These are phyloP conservation scores for Raphanus hybrid DNA, from an alignment of 441 rosid genomes.

Conservation along the genomic window DNA sequence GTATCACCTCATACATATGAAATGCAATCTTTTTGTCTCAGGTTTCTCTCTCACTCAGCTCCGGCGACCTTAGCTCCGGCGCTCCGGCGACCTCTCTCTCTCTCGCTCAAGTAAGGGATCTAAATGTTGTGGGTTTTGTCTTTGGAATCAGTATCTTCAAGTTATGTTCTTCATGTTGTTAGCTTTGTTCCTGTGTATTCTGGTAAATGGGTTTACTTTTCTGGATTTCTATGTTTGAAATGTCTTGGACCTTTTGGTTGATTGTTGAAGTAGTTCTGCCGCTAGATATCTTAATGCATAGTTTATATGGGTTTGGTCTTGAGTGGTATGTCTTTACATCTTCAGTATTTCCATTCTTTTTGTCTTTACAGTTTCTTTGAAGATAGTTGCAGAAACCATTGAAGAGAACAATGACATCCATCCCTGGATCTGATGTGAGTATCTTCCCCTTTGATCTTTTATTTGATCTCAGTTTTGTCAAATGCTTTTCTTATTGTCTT, in stretches of 20 bases:
- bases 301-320: neutral
- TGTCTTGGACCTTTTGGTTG: slow-evolving; percentile 3
- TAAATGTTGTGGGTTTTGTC: neutral
- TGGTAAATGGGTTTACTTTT: no score
- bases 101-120: neutral
- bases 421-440: neutral
- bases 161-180: neutral
- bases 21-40: no score
- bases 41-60: no score
- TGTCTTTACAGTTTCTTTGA: neutral
- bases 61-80: no score
- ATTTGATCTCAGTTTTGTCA: neutral
- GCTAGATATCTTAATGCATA: slow-evolving; percentile 1
- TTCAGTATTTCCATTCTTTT: no score
- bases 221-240: neutral
- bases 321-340: no score
- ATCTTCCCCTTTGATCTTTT: neutral
- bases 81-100: neutral
- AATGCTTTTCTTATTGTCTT: neutral
- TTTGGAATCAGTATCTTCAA: neutral
- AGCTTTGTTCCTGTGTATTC: neutral
- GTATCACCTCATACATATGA: no score
- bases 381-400: neutral
- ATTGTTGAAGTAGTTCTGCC: neutral
- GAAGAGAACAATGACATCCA: neutral